Evolutionary conservation across 805 yeast species (phyloP).

Genomic region (Jamesozyma piceae): DNA sequence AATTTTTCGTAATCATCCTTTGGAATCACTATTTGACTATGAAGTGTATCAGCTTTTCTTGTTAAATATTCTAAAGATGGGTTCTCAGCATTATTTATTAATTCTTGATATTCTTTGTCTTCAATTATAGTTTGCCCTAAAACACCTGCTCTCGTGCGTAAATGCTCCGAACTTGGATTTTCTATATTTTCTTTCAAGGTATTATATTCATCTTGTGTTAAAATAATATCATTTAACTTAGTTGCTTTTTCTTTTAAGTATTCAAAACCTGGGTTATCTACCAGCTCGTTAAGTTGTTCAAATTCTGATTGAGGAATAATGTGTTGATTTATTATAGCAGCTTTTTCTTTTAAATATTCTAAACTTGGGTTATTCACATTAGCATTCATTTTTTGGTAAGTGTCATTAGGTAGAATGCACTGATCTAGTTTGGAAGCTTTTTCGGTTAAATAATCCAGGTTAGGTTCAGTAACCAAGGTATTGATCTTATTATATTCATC

Average conservation of each 20-base stretch:
- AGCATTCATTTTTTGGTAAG: constrained; percentile 5
- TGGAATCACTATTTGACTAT: not conserved
- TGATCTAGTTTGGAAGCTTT: not conserved
- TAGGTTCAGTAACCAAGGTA: not conserved
- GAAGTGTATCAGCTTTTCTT: not conserved
- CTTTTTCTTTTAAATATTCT: not conserved
- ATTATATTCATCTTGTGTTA: not conserved
- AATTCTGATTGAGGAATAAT: not conserved
- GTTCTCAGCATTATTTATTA: not conserved
- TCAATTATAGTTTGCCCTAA: not conserved
- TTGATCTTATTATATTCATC: not conserved
- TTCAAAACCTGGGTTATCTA: not conserved
- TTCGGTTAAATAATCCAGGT: constrained; percentile 9
- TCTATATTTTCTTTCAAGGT: not conserved
- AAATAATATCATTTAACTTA: not conserved
- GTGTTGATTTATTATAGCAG: not conserved
- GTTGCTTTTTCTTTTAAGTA: not conserved
- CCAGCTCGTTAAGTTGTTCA: not conserved
- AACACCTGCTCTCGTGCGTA: not conserved
- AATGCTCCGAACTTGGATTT: not conserved
- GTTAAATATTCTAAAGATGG: constrained; percentile 7
- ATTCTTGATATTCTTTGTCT: constrained; percentile 6
- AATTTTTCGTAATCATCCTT: not conserved
- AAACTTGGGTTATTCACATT: constrained; percentile 4
- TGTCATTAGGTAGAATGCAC: constrained; percentile 1